These are phyloP conservation scores for Effrenium voratum DNA, from an alignment of 73 alveolate species.

Conservation along the genomic window DNA sequence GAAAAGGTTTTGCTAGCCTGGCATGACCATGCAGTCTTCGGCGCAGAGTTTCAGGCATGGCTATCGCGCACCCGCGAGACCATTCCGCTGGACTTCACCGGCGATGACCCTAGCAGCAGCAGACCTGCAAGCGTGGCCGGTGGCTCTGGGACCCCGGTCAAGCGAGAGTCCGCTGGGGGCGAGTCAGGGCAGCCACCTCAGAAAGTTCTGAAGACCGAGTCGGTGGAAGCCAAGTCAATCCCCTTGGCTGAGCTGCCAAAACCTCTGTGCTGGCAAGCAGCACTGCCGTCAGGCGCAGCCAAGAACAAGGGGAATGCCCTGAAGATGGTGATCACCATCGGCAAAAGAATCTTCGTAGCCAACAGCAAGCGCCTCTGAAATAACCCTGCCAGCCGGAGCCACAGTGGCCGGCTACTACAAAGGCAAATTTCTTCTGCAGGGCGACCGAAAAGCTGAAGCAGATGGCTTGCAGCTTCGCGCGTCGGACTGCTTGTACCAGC, in stretches of 20 bases:
- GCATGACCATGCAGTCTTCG: slow-evolving; percentile 1
- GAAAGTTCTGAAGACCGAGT: neutral
- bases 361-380: neutral
- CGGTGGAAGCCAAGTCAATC: neutral
- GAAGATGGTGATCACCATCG: neutral
- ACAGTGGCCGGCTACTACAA: neutral
- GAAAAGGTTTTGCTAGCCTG: neutral
- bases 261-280: neutral
- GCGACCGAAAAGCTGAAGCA: neutral
- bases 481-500: neutral
- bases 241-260: neutral
- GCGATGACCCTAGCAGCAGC: neutral
- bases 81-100: neutral
- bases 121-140: neutral
- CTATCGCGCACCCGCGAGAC: neutral
- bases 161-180: too few species aligned
- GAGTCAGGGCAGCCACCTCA: neutral
- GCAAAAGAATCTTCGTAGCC: neutral
- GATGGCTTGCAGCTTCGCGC: neutral
- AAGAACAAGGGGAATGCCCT: neutral
- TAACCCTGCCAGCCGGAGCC: neutral
- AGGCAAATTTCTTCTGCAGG: neutral
- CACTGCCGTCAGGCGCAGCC: neutral
- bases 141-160: too few species aligned
- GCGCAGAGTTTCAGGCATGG: neutral